Base-by-base conservation (phyloP, 306 rosid genomes). In the Inga oerstediana region DNA sequence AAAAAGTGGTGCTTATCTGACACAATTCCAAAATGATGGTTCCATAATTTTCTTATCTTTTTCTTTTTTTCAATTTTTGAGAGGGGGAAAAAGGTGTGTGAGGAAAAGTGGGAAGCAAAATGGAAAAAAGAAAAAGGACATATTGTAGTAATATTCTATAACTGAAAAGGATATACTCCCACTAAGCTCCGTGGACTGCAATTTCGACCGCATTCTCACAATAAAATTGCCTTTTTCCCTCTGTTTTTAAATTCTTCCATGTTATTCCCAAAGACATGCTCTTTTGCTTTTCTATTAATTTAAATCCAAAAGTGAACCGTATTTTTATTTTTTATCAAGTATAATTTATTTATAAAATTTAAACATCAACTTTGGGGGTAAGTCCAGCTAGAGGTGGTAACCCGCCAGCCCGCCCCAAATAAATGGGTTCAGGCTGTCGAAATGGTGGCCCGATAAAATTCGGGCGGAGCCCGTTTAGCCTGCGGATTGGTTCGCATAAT, bases 161-260 rank as follows among this genome's bases (percentile, higher is more conserved):
- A 12, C 27, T 44, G 20, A 70, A 22, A 70, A 67, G 81, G 48
- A 24, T 80, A 24, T 80, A 72, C n/a, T 72, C 71, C 43, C 56
- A 46, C 49, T 19, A 69, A 69, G 70, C 78, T 58, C 48, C 43
- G 32, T 24, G 61, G 78, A 84, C 49, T 84, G 75, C 46, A 68
- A 58, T 54, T 79, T 80, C 74, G 66, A 43, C 72, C 87, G 35
- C 20, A 79, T 41, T 78, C 56, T 45, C 54, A 75, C 56, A 80
- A 67, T 76, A 80, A 62, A 45, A 68, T 6, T 66, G 32, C 80
- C 37, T 61, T 72, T 17, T 56, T 8, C 62, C 27, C 10, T 20
- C 62, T 56, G 12, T 56, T 56, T 56, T 20, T 8, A 20, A 56
- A 56, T 19, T 56, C 27, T 56, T 39, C 79, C 69, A 30, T 64